Evolutionary conservation across 345 rosid species (phyloP).

Genomic region (Populus pruinosa): DNA sequence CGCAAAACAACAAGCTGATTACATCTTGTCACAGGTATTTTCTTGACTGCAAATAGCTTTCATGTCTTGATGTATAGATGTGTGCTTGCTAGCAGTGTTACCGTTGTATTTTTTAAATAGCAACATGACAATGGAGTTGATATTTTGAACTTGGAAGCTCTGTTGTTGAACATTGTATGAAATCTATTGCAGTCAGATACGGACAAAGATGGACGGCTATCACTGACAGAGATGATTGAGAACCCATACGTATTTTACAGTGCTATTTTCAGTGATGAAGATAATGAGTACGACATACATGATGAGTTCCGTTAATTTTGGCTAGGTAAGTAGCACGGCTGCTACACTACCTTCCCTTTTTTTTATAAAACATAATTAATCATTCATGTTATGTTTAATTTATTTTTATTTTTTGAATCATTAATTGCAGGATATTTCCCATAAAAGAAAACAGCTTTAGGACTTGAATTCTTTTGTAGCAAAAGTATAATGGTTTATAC

Average conservation of each 20-base stretch:
- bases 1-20: slow-evolving; percentile 93
- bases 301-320: slow-evolving; percentile 79
- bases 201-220: slow-evolving; percentile 74
- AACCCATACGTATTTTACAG: slow-evolving; percentile 91
- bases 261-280: slow-evolving; percentile 82
- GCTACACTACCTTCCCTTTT: too few species aligned
- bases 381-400: background rate
- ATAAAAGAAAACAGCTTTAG: background rate
- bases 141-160: background rate
- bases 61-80: background rate
- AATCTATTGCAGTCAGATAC: slow-evolving; percentile 70
- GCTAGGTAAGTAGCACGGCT: background rate
- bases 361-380: background rate
- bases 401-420: background rate
- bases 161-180: background rate
- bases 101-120: background rate
- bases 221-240: slow-evolving; percentile 81
- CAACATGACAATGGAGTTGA: background rate
- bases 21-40: slow-evolving; percentile 80
- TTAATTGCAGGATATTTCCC: background rate
- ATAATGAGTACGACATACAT: slow-evolving; percentile 55
- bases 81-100: background rate
- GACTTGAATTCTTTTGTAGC: background rate
- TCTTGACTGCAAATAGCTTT: background rate
- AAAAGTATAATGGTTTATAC: background rate